Evolutionary conservation across 2,329 filamentous ascomycete species (phyloP).

Genomic region (Phaeosphaeria sp.): DNA sequence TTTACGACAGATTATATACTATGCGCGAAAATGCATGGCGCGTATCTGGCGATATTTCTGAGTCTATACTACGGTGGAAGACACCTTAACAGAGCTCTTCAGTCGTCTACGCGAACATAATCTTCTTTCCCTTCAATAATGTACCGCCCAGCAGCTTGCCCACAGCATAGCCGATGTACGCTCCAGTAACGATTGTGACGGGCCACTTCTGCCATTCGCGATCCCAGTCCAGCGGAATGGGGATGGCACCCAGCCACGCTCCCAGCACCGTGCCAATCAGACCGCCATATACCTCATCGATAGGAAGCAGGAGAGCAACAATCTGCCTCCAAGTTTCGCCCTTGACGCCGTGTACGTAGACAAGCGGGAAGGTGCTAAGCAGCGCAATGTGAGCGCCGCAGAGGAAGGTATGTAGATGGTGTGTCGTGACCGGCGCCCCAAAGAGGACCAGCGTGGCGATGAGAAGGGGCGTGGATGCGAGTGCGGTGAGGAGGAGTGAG

Average conservation of each 20-base stretch:
- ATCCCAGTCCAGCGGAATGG: conserved; percentile 96
- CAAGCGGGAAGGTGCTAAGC: conserved; percentile 77
- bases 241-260: conserved; percentile 91
- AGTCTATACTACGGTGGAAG: background rate
- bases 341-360: conserved; percentile 86
- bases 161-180: conserved; percentile 77
- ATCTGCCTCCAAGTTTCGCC: conserved; percentile 71
- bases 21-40: background rate
- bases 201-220: conserved; percentile 99
- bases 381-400: conserved; percentile 82
- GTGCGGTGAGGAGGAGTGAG: conserved; percentile 66
- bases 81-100: background rate
- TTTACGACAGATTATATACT: background rate
- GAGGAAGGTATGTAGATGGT: conserved; percentile 78
- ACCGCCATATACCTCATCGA: conserved; percentile 86
- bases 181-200: conserved; percentile 83
- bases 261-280: conserved; percentile 79
- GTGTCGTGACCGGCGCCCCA: conserved; percentile 86
- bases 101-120: conserved; percentile 48
- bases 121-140: conserved; percentile 54
- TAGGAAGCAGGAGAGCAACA: conserved; percentile 71
- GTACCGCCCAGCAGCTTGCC: conserved; percentile 69
- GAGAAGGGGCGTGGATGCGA: conserved; percentile 64
- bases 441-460: conserved; percentile 78
- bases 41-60: background rate